These are phyloP conservation scores for Torulaspora globosa DNA, from an alignment of 1,139 yeast genomes.

Conservation along the genomic window DNA sequence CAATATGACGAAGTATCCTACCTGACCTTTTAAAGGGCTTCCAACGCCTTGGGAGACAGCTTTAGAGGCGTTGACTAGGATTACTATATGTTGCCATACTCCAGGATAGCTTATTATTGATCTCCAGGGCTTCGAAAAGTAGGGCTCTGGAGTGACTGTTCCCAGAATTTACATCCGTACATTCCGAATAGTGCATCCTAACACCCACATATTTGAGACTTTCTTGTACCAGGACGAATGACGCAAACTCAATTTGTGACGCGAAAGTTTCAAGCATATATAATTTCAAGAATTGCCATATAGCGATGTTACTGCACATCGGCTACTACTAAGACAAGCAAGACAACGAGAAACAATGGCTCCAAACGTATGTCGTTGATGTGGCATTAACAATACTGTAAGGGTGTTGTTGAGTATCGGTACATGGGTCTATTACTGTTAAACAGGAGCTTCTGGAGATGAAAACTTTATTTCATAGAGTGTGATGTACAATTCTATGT, in stretches of 20 bases:
- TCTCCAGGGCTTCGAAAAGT: not conserved
- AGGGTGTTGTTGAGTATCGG: conserved; percentile 1
- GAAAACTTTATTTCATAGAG: conserved; percentile 2
- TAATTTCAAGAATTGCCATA: not conserved
- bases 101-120: not conserved
- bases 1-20: not conserved
- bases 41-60: not conserved
- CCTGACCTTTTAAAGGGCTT: not conserved
- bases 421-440: conserved; percentile 15
- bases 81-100: no score
- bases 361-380: conserved; percentile 38
- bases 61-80: not conserved
- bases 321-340: not conserved
- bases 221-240: not conserved
- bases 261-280: not conserved
- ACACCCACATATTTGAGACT: not conserved
- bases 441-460: conserved; percentile 9
- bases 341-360: conserved; percentile 30
- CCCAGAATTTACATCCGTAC: conserved; percentile 3
- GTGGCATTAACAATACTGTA: conserved; percentile 2
- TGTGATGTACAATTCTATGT: conserved; percentile 3
- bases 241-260: conserved; percentile 1
- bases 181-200: not conserved
- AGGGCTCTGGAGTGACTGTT: conserved; percentile 2
- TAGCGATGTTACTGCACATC: no score